Evolutionary conservation across 2,329 filamentous ascomycete species (phyloP), one percentile per base, ranked within the genome.

Genomic region (Delphinella strobiligena): DNA sequence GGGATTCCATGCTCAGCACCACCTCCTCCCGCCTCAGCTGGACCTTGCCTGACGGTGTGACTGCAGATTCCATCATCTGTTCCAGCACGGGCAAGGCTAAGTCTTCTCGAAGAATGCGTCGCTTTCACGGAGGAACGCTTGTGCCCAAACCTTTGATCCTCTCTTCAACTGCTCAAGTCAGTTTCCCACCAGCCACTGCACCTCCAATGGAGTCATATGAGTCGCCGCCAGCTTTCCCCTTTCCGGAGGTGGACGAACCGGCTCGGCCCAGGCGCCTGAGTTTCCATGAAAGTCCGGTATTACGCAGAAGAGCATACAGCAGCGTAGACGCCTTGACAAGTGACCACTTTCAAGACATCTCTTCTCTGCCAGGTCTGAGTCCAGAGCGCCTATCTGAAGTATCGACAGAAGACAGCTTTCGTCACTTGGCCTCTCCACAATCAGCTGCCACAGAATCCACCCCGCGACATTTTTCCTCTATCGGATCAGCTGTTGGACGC

Each of bases 121-220:
- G 55, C 5, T 60, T 60, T 36, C 54, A 54, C 19, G 55, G 50
- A 17, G 56, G 56, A n/a, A 53, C 49, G 32, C 45, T 50, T 19
- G 49, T 51, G 16, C 54, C 55, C 1, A 56, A 55, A 36, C 51
- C 57, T 17, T 46, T 60, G 15, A 56, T 60, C 8, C 38, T 60
- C 27, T 55, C 56, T 4, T 50, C 50, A 7, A 54, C 55, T 2
- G 49, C 53, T 2, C 47, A 53, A n/a, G 46, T 46, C 40, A 47
- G 51, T 34, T 41, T 38, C 1, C 34, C 47, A 11, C 49, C 53
- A 4, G 47, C 49, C 11, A 50, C 53, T 5, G 53, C 54, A 2
- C 52, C 56, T 4, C 38, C 47, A 7, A 40, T 51, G 12, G 53
- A 56, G 31, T 35, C 38, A 10, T 40, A 47, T 16, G 43, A 49